Evolutionary conservation across 441 rosid species (phyloP), one percentile per base, ranked within the genome.

Genomic region (Mallotus repandus): DNA sequence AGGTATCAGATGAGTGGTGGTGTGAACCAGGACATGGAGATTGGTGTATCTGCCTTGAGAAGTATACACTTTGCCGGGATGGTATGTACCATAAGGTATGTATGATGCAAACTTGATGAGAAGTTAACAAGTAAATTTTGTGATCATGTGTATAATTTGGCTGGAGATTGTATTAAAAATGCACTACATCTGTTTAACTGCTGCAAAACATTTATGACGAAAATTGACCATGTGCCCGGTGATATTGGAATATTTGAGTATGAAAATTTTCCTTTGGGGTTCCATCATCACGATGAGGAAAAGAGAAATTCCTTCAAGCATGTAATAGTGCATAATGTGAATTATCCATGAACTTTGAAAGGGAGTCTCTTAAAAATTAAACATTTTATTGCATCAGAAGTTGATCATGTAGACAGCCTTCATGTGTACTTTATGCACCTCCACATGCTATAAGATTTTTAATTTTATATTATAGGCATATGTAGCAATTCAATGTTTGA

Each of bases 1-100:
- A 90, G 95, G 93, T 87, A 66, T 87, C 96, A n/a, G 90, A 90
- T 68, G 93, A 86, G 80, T 90, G 96, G 96, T 90, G 96, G 96
- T 88, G 85, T 79, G 87, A 87, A 80, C 90, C 96, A 16, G 96
- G 96, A 79, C 96, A 90, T 79, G 96, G 96, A 46, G 91, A 90
- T 78, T 90, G 93, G 96, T 83, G 85, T 76, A 88, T 89, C 48
- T 87, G 86, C 86, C 84, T 90, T 55, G 96, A 90, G 84, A 90
- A 79, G 80, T 90, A 87, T 75, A 80, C 85, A 15, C 89, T 90
- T 76, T 87, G 91, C 72, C 83, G 89, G 59, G 96, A 90, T 74
- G 91, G 96, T 46, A 88, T 90, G 81, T 88, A 87, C 85, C 96
- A 90, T 79, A 90, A 88, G 92, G 96, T 86, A 84, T 67, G 86